Evolutionary conservation across 2,329 filamentous ascomycete species (phyloP).

Genomic region (Podosphaera xanthii): DNA sequence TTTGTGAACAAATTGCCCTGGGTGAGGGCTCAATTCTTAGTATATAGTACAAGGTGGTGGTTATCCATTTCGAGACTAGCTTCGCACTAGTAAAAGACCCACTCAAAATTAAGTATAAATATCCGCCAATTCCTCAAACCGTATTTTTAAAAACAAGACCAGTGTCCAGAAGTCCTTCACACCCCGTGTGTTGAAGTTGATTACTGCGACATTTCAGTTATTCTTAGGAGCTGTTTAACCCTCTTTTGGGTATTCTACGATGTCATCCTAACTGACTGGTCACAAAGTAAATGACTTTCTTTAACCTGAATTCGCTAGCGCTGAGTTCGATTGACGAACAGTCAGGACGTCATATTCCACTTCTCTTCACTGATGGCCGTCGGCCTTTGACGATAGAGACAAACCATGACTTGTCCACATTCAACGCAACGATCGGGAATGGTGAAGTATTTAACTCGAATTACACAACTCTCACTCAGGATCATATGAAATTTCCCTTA

Average conservation of each 20-base stretch:
- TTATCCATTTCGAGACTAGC: slow-evolving; percentile 3
- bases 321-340: slow-evolving; percentile 39
- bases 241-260: slow-evolving; percentile 25
- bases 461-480: background rate
- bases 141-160: slow-evolving; percentile 36
- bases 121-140: slow-evolving; percentile 18
- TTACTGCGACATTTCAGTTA: slow-evolving; percentile 68
- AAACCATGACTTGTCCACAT: slow-evolving; percentile 16
- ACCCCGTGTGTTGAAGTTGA: slow-evolving; percentile 54
- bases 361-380: slow-evolving; percentile 73
- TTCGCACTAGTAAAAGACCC: background rate
- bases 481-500: background rate
- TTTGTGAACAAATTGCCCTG: background rate
- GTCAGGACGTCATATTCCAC: slow-evolving; percentile 65
- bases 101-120: slow-evolving; percentile 10
- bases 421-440: background rate
- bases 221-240: slow-evolving; percentile 51
- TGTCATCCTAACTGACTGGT: slow-evolving; percentile 93
- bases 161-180: slow-evolving; percentile 66
- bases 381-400: slow-evolving; percentile 72
- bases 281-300: slow-evolving; percentile 49
- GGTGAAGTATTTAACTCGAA: background rate
- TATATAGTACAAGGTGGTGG: background rate
- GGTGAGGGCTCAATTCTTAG: too few species aligned
- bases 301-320: slow-evolving; percentile 46